Evolutionary conservation across 805 yeast genomes (phyloP), one percentile per base, ranked within the genome.

Genomic region (Millerago galiae): DNA sequence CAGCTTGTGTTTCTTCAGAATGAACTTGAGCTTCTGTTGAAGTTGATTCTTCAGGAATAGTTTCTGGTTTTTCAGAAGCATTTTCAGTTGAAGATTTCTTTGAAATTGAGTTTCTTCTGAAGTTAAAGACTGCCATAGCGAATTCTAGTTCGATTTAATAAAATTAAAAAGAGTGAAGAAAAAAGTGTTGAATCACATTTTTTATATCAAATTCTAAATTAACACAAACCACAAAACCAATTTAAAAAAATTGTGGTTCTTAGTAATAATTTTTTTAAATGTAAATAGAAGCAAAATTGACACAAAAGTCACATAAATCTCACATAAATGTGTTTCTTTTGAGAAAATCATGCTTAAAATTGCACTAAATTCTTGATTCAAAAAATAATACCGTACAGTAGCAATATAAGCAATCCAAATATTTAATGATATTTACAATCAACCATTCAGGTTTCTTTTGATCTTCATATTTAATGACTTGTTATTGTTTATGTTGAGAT

Each of bases 111-210:
- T 14, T 30, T 32, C 36, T 45, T 35, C 35, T 42, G 34, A 34
- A 33, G 41, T 26, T 39, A 36, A 45, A 40, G 29, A 42, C 39
- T n/a, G 46, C 36, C 48, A 45, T 45, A 24, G 34, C 24, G 7
- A 21, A 21, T 21, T 12, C n/a, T 28, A 25, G 12, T 10, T n/a
- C 4, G 15, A 21, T 21, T 21, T 11, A 12, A 11, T 15, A 11
- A 5, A 18, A n/a, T 29, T 15, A 24, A 16, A 14, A 14, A 17
- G 37, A 35, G 24, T 13, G 13, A 15, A 15, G 8, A 14, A 13
- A 29, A 30, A 10, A 5, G 35, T 17, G 24, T 12, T 17, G 13
- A 17, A 32, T 9, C 35, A 32, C n/a, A 13, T 30, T 18, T 24
- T 35, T 14, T 35, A 13, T 36, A 28, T 17, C 4, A 10, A 2